Evolutionary conservation across 495 filamentous ascomycete species (phyloP).

Genomic region (Xylaria longipes): DNA sequence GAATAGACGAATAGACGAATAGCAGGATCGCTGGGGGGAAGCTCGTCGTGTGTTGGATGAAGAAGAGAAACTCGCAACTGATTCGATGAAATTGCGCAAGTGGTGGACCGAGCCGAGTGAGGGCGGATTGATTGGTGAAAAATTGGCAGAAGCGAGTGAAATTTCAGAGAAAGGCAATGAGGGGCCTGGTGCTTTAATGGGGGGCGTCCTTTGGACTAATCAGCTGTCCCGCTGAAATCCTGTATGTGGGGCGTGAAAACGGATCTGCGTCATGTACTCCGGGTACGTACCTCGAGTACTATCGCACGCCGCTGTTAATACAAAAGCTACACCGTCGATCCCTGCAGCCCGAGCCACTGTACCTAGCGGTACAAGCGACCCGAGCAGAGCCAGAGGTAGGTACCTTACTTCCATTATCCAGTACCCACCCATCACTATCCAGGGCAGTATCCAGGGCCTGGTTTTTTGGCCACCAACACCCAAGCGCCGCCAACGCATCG

Average conservation of each 20-base stretch:
- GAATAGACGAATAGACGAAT: conserved; percentile 31
- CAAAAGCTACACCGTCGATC: neutral
- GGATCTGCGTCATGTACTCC: conserved; percentile 15
- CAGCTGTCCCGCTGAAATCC: conserved; percentile 43
- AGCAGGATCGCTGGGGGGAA: conserved; percentile 38
- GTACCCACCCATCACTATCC: conserved; percentile 5
- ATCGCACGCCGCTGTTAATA: neutral
- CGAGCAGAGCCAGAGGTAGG: no score
- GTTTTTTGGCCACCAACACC: conserved; percentile 27
- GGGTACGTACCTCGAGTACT: conserved; percentile 19
- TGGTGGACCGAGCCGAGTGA: conserved; percentile 39
- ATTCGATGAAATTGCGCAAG: conserved; percentile 42
- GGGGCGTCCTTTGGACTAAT: conserved; percentile 43
- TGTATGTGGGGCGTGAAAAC: conserved; percentile 28
- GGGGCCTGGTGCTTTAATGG: conserved; percentile 42
- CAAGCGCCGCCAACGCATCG: conserved; percentile 29
- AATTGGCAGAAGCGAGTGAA: conserved; percentile 41
- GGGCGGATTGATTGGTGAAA: conserved; percentile 46
- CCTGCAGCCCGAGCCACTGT: conserved; percentile 18
- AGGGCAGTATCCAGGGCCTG: conserved; percentile 2
- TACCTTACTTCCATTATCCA: conserved; percentile 1
- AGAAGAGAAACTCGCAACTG: conserved; percentile 35
- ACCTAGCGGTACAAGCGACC: neutral
- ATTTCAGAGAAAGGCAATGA: conserved; percentile 37
- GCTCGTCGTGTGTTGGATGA: conserved; percentile 24